Evolutionary conservation across 768 basidiomycete genomes (phyloP).

Genomic region (Mycena epipterygia): DNA sequence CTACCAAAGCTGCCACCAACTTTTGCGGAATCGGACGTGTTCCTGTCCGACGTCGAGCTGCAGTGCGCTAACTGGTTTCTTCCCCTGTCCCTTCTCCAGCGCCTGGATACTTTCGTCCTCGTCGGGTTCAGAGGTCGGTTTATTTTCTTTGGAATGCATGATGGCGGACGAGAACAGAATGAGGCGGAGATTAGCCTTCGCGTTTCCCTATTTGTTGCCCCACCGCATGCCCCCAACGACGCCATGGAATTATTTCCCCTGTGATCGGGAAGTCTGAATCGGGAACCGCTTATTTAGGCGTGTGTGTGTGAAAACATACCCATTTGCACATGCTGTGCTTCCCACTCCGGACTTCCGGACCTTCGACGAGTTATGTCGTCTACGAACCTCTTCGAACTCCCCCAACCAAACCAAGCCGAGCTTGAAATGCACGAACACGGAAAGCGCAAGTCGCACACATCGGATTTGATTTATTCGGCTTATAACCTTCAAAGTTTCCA

Average conservation of each 20-base stretch:
- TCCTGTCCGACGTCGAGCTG: constrained; percentile 58
- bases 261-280: neutral
- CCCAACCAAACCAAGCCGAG: constrained; percentile 14
- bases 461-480: constrained; percentile 22
- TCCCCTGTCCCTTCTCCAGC: constrained; percentile 23
- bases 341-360: neutral
- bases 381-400: neutral
- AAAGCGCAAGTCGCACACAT: constrained; percentile 15
- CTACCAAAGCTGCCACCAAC: constrained; percentile 72
- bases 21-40: constrained; percentile 55
- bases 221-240: too few relatives aligned
- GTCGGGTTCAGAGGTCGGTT: neutral
- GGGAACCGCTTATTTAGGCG: constrained; percentile 11
- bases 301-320: neutral
- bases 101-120: constrained; percentile 22
- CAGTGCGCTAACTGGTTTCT: constrained; percentile 39
- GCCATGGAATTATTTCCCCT: neutral
- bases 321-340: neutral
- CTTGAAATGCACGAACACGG: constrained; percentile 3
- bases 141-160: constrained; percentile 17
- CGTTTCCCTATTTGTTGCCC: neutral
- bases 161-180: neutral
- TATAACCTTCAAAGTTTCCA: constrained; percentile 2
- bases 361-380: neutral
- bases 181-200: neutral